These are phyloP conservation scores for Xerocomus spinulosus DNA, from an alignment of 768 basidiomycete genomes.

Conservation along the genomic window DNA sequence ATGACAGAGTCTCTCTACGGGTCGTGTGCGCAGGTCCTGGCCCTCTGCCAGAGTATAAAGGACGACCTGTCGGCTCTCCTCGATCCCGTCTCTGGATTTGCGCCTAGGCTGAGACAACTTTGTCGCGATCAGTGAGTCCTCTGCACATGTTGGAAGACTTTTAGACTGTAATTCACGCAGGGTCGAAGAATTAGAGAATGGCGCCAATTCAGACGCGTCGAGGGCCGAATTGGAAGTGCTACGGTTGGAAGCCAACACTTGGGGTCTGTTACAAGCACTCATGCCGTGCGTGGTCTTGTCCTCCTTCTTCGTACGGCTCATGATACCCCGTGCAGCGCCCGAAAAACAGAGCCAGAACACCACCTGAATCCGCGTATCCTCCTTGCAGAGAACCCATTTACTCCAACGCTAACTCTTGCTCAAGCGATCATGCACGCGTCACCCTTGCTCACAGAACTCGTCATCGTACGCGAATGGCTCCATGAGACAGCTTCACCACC, in stretches of 20 bases:
- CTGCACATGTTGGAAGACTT: neutral
- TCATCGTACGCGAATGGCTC: slow-evolving; percentile 85
- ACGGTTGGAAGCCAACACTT: slow-evolving; percentile 74
- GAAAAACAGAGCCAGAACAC: slow-evolving; percentile 55
- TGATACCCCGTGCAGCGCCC: slow-evolving; percentile 40
- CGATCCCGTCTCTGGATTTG: slow-evolving; percentile 64
- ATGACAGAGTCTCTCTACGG: slow-evolving; percentile 46
- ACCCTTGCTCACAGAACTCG: slow-evolving; percentile 65
- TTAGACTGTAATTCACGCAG: slow-evolving; percentile 29
- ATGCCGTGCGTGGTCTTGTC: slow-evolving; percentile 53
- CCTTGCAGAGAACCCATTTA: slow-evolving; percentile 73
- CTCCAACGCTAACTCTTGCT: slow-evolving; percentile 70
- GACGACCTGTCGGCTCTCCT: slow-evolving; percentile 58
- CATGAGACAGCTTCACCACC: slow-evolving; percentile 69
- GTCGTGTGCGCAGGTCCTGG: slow-evolving; percentile 65
- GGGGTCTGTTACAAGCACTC: slow-evolving; percentile 74
- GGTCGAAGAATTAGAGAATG: slow-evolving; percentile 49
- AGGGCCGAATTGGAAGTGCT: slow-evolving; percentile 58
- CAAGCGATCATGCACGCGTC: slow-evolving; percentile 68
- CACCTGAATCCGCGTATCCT: slow-evolving; percentile 50
- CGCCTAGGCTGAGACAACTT: slow-evolving; percentile 53
- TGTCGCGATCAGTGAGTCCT: slow-evolving; percentile 54
- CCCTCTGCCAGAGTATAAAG: slow-evolving; percentile 50
- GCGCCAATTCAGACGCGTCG: slow-evolving; percentile 32
- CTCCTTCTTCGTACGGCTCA: neutral